Base-by-base conservation (phyloP, 139 green algal species). In the Yamagishiella unicocca region DNA sequence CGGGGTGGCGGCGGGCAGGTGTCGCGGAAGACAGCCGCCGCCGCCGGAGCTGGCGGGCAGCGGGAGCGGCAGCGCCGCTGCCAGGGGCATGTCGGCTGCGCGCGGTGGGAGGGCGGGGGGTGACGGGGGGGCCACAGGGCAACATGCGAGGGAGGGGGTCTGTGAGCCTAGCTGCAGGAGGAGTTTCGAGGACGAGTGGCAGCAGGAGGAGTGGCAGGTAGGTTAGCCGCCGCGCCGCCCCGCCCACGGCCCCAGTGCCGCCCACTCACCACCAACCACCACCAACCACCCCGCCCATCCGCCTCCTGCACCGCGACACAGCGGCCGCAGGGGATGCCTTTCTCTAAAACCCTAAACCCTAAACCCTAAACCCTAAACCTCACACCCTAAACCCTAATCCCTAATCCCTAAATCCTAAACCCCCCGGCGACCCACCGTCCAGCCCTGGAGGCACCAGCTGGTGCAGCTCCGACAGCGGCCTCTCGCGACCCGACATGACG, bases 401-500 rank as follows among this genome's bases (percentile, higher is more conserved):
- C n/a, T n/a, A n/a, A n/a, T n/a, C n/a, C n/a, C n/a, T n/a, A n/a
- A n/a, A 67, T 6, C 58, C 22, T 17, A 9, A 6, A 67, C 58
- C 58, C 58, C 22, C 58, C 58, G n/a, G 58, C 27, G 12, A 10
- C 72, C 10, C 72, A 80, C 72, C 72, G 10, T 80, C 43, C 43
- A 80, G 43, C 35, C 45, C 72, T 22, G 10, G 43, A 5, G 77
- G 77, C 55, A 84, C 77, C 55, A 84, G n/a, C 6, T 27, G 27
- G 40, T 84, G 77, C 40, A 84, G 40, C 55, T 55, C 55, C 35
- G 55, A 74, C 25, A 42, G 55, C 35, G 35, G 77, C 75, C 50
- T 27, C 25, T 33, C 33, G n/a, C 67, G 33, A 50, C 67, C 67
- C 12, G 42, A 42, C 25, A 74, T 33, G 66, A 35, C 53, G 38